A percentile compares a stretch with the other conserved stretches of the same genome.
These are phyloP conservation scores for Nevesoporus exiguus DNA, from an alignment of 768 basidiomycete species.

Conservation along the genomic window DNA sequence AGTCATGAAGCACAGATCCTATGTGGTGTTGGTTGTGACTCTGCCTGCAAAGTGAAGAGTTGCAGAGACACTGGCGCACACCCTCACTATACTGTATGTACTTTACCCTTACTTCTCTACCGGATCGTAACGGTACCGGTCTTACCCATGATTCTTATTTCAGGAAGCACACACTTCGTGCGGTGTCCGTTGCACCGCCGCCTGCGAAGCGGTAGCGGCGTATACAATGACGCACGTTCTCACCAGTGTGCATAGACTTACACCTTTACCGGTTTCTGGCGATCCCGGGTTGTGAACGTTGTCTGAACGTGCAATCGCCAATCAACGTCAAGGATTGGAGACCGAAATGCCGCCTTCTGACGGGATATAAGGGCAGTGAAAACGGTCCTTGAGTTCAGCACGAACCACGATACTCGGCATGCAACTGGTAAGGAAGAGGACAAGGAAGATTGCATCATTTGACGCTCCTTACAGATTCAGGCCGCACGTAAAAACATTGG, in stretches of 20 bases:
- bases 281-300: not conserved
- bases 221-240: no score
- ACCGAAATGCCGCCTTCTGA: not conserved
- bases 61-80: no score
- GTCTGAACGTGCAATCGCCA: not conserved
- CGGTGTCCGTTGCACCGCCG: not conserved
- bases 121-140: no score
- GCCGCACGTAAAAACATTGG: constrained; percentile 11
- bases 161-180: no score
- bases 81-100: no score
- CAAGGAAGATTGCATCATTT: not conserved
- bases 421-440: constrained; percentile 9
- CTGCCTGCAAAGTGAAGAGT: no score
- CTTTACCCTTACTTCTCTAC: no score
- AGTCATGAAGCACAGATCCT: no score
- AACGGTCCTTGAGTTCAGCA: no score
- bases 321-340: not conserved
- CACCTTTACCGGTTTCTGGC: not conserved
- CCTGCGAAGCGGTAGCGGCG: not conserved
- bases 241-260: not conserved
- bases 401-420: not conserved
- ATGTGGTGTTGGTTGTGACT: no score
- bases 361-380: not conserved
- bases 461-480: constrained; percentile 8
- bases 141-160: no score